Percentiles rank a stretch among this genome's conserved stretches.
These are phyloP conservation scores for Pugionium cornutum DNA, from an alignment of 345 rosid genomes.

Conservation along the genomic window DNA sequence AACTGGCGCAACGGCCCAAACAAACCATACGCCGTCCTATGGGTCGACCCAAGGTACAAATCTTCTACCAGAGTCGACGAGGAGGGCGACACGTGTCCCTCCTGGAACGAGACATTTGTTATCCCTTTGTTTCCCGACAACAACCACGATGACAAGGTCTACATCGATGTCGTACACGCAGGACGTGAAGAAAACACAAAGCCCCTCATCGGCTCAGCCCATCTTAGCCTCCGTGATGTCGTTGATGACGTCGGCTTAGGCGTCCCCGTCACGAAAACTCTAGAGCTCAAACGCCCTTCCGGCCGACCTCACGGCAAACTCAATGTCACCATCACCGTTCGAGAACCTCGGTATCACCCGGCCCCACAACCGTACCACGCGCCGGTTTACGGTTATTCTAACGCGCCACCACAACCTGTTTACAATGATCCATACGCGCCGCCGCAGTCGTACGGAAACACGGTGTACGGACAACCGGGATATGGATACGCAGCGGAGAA, in stretches of 20 bases:
- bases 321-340: constrained; percentile 53
- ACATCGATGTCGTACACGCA: constrained; percentile 72
- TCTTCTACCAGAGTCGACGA: constrained; percentile 62
- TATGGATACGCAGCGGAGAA: constrained; percentile 42
- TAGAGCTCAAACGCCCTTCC: constrained; percentile 81
- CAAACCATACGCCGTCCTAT: constrained; percentile 69
- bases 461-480: constrained; percentile 33
- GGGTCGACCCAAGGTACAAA: constrained; percentile 63
- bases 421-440: constrained; percentile 40
- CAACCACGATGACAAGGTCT: constrained; percentile 41
- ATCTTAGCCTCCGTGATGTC: constrained; percentile 62
- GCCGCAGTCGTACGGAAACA: constrained; percentile 23
- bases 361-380: constrained; percentile 29
- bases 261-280: constrained; percentile 37
- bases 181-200: constrained; percentile 68
- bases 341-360: constrained; percentile 41
- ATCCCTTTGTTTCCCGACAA: constrained; percentile 45
- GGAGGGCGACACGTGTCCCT: constrained; percentile 62
- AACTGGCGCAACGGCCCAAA: constrained; percentile 79
- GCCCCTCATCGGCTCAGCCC: constrained; percentile 76
- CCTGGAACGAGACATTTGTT: constrained; percentile 62
- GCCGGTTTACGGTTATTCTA: constrained; percentile 25
- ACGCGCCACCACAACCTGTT: constrained; percentile 35
- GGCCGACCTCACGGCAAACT: constrained; percentile 88
- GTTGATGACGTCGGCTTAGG: constrained; percentile 58